Evolutionary conservation across 768 basidiomycete species (phyloP).

Genomic region (Lactarius evosmus): DNA sequence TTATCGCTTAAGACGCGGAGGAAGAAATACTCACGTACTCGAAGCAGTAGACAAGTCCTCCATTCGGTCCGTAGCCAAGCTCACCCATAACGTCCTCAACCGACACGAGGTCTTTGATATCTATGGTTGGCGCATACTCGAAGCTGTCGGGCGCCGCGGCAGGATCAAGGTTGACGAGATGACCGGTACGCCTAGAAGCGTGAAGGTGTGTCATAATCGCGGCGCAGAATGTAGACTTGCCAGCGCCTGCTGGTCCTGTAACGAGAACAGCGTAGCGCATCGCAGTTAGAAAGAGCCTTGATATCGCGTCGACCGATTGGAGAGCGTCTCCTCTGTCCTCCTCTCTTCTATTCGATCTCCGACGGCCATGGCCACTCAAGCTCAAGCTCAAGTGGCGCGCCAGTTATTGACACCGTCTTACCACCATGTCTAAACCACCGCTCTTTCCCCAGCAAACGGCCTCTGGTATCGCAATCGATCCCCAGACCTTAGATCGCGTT

Average conservation of each 20-base stretch:
- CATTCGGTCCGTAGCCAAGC: slow-evolving; percentile 93
- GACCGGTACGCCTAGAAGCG: slow-evolving; percentile 75
- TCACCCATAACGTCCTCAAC: slow-evolving; percentile 96
- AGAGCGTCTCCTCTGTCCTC: not conserved
- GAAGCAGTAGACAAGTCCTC: slow-evolving; percentile 96
- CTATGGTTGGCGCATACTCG: slow-evolving; percentile 88
- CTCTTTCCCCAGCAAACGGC: slow-evolving; percentile 65
- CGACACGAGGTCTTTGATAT: slow-evolving; percentile 90
- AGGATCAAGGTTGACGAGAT: slow-evolving; percentile 97
- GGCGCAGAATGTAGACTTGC: slow-evolving; percentile 91
- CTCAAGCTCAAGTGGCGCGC: not conserved
- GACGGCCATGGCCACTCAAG: too few species aligned
- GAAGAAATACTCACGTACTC: slow-evolving; percentile 76
- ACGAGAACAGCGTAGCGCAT: slow-evolving; percentile 91
- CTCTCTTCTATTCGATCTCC: slow-evolving; percentile 22
- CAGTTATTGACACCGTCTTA: not conserved
- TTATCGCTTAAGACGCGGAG: not conserved
- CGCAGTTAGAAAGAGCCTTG: not conserved
- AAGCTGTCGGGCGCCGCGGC: slow-evolving; percentile 84
- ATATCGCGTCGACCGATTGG: not conserved
- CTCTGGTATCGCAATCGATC: slow-evolving; percentile 83
- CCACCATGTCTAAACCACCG: slow-evolving; percentile 49
- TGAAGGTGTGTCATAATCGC: slow-evolving; percentile 88
- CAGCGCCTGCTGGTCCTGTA: slow-evolving; percentile 96
- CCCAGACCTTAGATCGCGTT: slow-evolving; percentile 80